A percentile compares a stretch with the other conserved stretches of the same genome.
phyloP scores from a whole-genome alignment of 345 rosid species.

The Euclidium syriacum region DNA sequence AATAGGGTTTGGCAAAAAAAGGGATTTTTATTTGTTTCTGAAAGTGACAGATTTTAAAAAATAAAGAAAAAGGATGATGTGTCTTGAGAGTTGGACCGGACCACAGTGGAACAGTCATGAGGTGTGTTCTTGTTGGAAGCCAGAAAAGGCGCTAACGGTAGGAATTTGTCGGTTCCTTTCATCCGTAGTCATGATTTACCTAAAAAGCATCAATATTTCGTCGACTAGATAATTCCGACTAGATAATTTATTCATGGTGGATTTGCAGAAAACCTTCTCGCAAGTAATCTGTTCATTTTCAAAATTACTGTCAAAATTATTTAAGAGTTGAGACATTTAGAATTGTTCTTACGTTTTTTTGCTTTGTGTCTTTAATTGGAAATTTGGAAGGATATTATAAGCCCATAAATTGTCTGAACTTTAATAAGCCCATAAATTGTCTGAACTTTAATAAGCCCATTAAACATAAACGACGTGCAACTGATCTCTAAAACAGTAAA shows the following conservation, averaged over 20 bases:
- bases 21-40: not conserved
- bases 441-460: not conserved
- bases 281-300: too few relatives aligned
- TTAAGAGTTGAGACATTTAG: too few relatives aligned
- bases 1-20: not conserved
- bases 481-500: not conserved
- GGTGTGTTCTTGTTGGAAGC: conserved; percentile 25
- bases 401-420: not conserved
- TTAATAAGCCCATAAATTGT: not conserved
- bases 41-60: not conserved
- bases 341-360: not conserved
- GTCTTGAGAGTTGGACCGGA: conserved; percentile 29
- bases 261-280: too few relatives aligned
- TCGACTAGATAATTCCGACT: not conserved
- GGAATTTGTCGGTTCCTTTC: conserved; percentile 27
- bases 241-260: too few relatives aligned
- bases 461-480: conserved; percentile 6
- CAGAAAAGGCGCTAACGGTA: conserved; percentile 26
- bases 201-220: not conserved
- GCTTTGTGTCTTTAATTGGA: too few relatives aligned
- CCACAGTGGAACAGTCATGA: conserved; percentile 29
- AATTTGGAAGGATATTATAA: not conserved
- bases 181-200: not conserved
- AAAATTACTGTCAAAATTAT: too few relatives aligned
- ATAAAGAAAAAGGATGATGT: not conserved